These are phyloP conservation scores for Gonapodya prolifera DNA, from an alignment of 192 early-diverging fungal species.

Conservation along the genomic window DNA sequence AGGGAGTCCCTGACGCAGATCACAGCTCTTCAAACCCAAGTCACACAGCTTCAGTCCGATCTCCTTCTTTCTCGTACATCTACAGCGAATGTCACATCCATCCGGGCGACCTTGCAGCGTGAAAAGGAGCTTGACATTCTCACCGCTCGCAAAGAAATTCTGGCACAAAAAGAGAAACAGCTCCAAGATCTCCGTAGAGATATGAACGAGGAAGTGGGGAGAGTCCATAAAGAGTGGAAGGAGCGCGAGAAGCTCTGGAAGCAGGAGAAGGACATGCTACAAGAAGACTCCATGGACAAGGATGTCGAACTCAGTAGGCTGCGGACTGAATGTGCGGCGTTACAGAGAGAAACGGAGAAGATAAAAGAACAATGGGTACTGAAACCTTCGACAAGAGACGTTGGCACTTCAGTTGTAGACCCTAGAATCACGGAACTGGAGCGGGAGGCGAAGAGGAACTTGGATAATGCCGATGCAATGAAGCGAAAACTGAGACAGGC, in stretches of 20 bases:
- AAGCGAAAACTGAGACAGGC: not conserved
- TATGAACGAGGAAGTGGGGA: constrained; percentile 13
- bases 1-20: not conserved
- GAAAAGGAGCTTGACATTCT: constrained; percentile 38
- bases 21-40: not conserved
- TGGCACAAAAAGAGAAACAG: constrained; percentile 27
- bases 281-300: not conserved
- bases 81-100: constrained; percentile 19
- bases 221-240: not conserved
- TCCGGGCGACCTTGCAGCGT: constrained; percentile 15
- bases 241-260: not conserved
- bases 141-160: constrained; percentile 22
- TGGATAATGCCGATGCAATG: not conserved
- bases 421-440: not conserved
- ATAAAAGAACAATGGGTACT: not conserved
- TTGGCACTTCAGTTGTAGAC: not conserved
- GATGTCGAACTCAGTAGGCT: not conserved
- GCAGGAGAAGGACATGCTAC: not conserved
- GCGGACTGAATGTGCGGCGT: not conserved
- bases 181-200: constrained; percentile 19
- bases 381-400: not conserved
- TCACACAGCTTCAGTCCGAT: not conserved
- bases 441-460: not conserved
- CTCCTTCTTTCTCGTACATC: not conserved
- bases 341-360: not conserved